phyloP scores from a whole-genome alignment of 257 asterid species.

The Ajuga chamaepitys region DNA sequence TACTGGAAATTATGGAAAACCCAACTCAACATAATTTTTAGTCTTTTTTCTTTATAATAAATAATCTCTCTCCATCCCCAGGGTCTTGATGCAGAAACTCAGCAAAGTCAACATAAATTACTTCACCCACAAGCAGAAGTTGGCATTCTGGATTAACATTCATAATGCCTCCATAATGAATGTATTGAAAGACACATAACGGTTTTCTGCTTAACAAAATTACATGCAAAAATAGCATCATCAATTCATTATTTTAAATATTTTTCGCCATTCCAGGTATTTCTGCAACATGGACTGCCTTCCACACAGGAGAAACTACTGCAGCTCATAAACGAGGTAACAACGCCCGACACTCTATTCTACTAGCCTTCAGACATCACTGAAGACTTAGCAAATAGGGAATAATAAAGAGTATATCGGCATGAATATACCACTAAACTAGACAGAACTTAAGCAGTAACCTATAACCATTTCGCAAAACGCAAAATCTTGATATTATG shows the following conservation, averaged over 20 bases:
- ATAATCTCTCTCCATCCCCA: constrained; percentile 2
- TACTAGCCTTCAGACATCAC: neutral
- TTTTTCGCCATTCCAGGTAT: constrained; percentile 42
- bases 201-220: neutral
- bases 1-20: neutral
- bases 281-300: constrained; percentile 77
- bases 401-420: neutral
- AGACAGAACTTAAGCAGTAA: neutral
- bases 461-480: neutral
- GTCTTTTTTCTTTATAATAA: neutral
- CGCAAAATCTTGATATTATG: neutral
- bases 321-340: constrained; percentile 66
- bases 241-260: neutral
- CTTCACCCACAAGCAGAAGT: constrained; percentile 82
- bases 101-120: constrained; percentile 43
- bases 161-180: constrained; percentile 84
- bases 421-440: neutral
- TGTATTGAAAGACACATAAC: constrained; percentile 47
- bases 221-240: neutral
- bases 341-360: neutral
- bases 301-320: constrained; percentile 63
- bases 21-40: neutral
- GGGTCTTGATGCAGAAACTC: constrained; percentile 75
- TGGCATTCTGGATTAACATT: constrained; percentile 90
- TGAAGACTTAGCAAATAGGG: neutral